Base-by-base conservation (phyloP, 2,329 filamentous ascomycete genomes). In the Neonectria neomacrospora region DNA sequence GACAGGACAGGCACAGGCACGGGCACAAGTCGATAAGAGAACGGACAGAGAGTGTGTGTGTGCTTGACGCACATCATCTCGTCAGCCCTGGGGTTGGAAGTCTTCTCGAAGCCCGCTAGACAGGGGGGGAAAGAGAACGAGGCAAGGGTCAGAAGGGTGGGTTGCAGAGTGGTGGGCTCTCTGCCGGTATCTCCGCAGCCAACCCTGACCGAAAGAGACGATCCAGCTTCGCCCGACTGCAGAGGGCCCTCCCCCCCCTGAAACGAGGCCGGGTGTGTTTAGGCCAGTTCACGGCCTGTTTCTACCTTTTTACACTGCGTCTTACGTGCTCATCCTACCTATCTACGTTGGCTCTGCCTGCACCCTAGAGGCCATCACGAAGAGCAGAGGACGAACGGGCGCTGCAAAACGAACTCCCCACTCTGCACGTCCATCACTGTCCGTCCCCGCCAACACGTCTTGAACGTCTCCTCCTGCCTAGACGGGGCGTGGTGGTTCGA, bases 81-180 rank as follows among this genome's bases (percentile, higher is more conserved):
- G 59, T 62, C 59, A 57, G 59, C 59, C 59, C 59, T 57, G 47
- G 59, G 41, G 26, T n/a, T 22, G 32, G 59, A 62, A 62, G 47
- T 20, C 30, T 62, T 62, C 59, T 30, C 28, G 59, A 62, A 62
- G 59, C 39, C 55, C 59, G 41, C 59, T 62, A 62, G 54, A 26
- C 45, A 52, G 58, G 50, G 57, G 23, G 3, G 23, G 23, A 26
- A 6, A 26, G 23, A 26, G 23, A 26, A 26, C 23, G 6, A 37
- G 37, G n/a, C 37, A 20, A 18, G 37, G 37, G 9, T 41, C 7
- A 14, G 2, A n/a, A 39, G 34, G 37, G n/a, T 41, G 37, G 34
- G 34, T 12, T 37, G 34, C 23, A 26, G 12, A n/a, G 14, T 7
- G 16, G 34, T 16, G 32, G 32, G 30, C 23, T 26, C 30, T 32